phyloP scores from a whole-genome alignment of 345 rosid species.

The Populus euphratica region DNA sequence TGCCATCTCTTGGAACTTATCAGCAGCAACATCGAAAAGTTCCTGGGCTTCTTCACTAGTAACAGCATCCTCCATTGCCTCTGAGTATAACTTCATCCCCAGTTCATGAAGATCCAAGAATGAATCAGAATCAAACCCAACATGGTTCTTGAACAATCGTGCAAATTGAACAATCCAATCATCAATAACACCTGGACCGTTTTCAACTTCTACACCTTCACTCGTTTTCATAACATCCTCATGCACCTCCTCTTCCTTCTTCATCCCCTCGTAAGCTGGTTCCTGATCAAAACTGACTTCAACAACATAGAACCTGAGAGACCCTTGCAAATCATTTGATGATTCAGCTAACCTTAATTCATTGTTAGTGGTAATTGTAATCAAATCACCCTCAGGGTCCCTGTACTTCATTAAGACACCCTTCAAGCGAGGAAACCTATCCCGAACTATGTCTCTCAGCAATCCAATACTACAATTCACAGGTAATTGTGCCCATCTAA shows the following conservation, averaged over 20 bases:
- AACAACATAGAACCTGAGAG: conserved; percentile 65
- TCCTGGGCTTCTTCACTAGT: conserved; percentile 84
- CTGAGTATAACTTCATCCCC: conserved; percentile 88
- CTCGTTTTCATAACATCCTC: conserved; percentile 28
- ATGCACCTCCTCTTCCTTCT: conserved; percentile 29
- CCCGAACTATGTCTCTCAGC: conserved; percentile 70
- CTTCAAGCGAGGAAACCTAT: conserved; percentile 71
- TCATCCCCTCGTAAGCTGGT: conserved; percentile 67
- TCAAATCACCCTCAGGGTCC: conserved; percentile 89
- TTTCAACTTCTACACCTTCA: conserved; percentile 33
- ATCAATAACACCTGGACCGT: conserved; percentile 44
- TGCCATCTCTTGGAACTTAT: conserved; percentile 96
- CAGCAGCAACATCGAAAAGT: conserved; percentile 76
- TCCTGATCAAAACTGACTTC: conserved; percentile 81
- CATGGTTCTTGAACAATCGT: conserved; percentile 81
- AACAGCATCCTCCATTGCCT: conserved; percentile 89
- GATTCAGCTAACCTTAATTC: conserved; percentile 77
- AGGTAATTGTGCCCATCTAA: conserved; percentile 85
- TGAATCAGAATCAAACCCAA: conserved; percentile 93
- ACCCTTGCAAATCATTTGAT: conserved; percentile 45
- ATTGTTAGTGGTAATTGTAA: conserved; percentile 77
- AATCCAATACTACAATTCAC: conserved; percentile 55
- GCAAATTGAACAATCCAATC: conserved; percentile 95
- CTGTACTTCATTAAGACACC: conserved; percentile 79
- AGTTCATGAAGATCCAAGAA: conserved; percentile 88